Evolutionary conservation across 345 rosid species (phyloP), one percentile per base, ranked within the genome.

Genomic region (Gossypium bickii): DNA sequence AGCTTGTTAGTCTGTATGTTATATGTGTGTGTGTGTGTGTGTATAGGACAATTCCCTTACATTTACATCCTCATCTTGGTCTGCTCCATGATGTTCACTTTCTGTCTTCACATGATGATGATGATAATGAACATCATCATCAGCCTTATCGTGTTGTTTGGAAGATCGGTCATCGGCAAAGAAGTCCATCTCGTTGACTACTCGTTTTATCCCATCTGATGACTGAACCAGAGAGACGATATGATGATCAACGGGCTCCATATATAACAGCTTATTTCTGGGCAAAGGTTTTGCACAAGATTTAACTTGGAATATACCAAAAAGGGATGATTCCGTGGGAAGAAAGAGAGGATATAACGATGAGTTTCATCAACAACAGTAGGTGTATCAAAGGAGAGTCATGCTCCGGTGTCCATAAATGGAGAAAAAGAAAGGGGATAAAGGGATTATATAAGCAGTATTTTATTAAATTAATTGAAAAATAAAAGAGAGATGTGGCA

Each of bases 161-260:
- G 70, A 60, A 74, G 67, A 53, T 48, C 17, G 73, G 12, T 41
- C 71, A 47, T 34, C 25, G 24, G 86, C 74, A 24, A 82, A 82
- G 78, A 85, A 82, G 77, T 85, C 80, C 83, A 78, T 77, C 76
- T 85, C 85, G 43, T 52, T 72, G 58, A 76, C 64, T 24, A 64
- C 79, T 44, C 69, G 58, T 72, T 68, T 60, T 11, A 47, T 84
- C 25, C 75, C 78, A 43, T 67, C 57, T 3, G 49, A 9, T 5
- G 66, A 25, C 22, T 11, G 48, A 52, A 13, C 41, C 55, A 43
- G 13, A 22, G 62, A 58, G 22, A 59, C 63, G 25, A 5, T 16
- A 17, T 67, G 70, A 41, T 45, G 3, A 60, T 15, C 20, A 70
- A 49, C 68, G 27, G 67, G 62, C 1, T 64, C 78, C 51, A 62